Evolutionary conservation across 202 grass and related monocot genomes (phyloP), one percentile per base, ranked within the genome.

Genomic region (Digitaria exilis): DNA sequence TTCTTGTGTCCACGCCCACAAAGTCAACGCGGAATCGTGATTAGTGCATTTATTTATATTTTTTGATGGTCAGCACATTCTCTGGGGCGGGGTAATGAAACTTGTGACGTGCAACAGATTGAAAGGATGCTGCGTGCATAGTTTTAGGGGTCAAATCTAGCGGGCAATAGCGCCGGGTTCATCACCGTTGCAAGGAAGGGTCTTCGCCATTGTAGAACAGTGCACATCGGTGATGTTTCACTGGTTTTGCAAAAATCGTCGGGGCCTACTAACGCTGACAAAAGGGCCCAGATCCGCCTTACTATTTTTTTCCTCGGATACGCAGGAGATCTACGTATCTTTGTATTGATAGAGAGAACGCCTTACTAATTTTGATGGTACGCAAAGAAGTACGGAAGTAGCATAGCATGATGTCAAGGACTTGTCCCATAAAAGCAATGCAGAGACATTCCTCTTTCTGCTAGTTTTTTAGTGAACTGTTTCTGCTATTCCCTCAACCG

Each of bases 391-490:
- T 25, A 49, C 48, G 37, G 46, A 73, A 80, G 32, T 26, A 73
- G 13, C 51, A 77, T 26, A 73, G 13, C 51, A 77, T 48, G 9
- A 9, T 29, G 24, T 7, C 29, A 56, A n/a, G 60, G 51, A 26
- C 6, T 65, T 73, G 25, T 34, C 25, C 19, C 44, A 16, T 0
- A 86, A 87, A 87, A 60, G 41, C 37, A 37, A 66, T 58, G 18
- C 46, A 31, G 28, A 82, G 17, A 43, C 2, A 15, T 43, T 61
- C 37, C 50, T 21, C 16, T 28, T 67, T 67, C 24, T 29, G 7
- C 19, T 21, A 54, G 37, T 8, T 39, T 39, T 39, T 7, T 8
- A 39, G 37, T 39, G 37, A 39, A 39, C 37, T 39, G 37, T 39
- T 54, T 44, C 1, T 44, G 49, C n/a, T n/a, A n/a, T n/a, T n/a